Conservation (phyloP, 108 stramenopile genomes). For the Nannochloropsis salina region DNA sequence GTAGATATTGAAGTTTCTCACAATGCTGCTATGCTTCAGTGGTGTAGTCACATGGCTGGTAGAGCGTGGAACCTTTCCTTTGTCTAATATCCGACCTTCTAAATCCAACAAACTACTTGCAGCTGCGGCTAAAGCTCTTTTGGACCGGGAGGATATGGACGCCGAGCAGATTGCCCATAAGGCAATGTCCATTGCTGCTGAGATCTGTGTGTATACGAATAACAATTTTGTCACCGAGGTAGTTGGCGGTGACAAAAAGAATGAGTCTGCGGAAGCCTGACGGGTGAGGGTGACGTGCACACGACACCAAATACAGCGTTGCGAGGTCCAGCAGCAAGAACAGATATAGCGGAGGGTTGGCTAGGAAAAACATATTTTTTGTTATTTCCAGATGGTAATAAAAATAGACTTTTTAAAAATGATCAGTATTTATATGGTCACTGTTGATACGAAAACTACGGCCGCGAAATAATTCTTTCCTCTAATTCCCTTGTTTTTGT, state of each 20-base stretch:
- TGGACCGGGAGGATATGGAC: conserved; percentile 67
- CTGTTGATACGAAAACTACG: no score
- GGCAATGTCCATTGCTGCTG: conserved; percentile 85
- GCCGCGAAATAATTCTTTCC: no score
- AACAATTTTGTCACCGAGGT: conserved; percentile 68
- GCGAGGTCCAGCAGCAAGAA: neutral
- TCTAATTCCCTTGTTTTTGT: no score
- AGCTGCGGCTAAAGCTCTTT: conserved; percentile 88
- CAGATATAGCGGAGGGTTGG: neutral
- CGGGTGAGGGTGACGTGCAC: neutral
- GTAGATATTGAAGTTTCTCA: no score
- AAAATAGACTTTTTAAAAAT: no score
- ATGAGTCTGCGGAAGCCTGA: neutral
- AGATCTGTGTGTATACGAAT: conserved; percentile 96
- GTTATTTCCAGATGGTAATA: neutral
- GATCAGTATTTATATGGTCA: no score
- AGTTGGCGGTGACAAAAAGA: conserved; percentile 55
- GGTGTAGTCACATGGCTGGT: no score
- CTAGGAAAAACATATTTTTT: neutral
- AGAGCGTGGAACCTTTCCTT: no score
- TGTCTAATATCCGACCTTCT: no score
- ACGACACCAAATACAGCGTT: neutral
- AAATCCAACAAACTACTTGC: neutral
- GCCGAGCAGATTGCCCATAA: conserved; percentile 83
- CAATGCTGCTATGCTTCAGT: no score